Conservation (phyloP, 2,329 filamentous ascomycete species). For the Cladophialophora yegresii region DNA sequence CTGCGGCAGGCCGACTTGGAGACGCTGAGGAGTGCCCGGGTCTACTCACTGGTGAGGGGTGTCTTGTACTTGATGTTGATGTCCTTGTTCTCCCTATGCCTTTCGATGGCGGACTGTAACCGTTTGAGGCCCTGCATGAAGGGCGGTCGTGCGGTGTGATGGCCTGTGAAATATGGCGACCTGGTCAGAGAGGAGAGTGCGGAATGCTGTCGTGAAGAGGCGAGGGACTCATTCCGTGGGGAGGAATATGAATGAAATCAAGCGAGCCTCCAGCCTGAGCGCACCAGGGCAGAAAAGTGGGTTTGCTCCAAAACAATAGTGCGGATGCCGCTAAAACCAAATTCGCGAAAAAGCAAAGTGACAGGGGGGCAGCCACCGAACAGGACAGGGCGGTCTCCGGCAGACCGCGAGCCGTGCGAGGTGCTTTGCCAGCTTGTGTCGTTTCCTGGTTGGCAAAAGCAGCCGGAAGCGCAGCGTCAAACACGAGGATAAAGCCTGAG, state of each 20-base stretch:
- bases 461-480: conserved; percentile 2
- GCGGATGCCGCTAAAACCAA: conserved; percentile 8
- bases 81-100: conserved; percentile 37
- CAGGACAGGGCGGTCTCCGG: conserved; percentile 20
- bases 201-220: conserved; percentile 32
- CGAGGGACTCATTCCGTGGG: conserved; percentile 33
- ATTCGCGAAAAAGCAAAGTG: background rate
- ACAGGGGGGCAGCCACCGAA: conserved; percentile 4
- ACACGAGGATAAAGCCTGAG: conserved; percentile 6
- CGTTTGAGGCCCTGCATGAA: conserved; percentile 37
- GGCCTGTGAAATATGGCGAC: conserved; percentile 22
- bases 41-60: conserved; percentile 35
- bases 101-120: conserved; percentile 35
- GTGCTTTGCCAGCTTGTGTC: background rate
- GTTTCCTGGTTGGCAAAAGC: background rate
- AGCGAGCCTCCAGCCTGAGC: conserved; percentile 1
- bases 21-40: conserved; percentile 7
- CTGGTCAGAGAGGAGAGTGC: conserved; percentile 32
- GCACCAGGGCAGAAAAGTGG: conserved; percentile 13
- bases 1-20: conserved; percentile 4
- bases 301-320: conserved; percentile 16
- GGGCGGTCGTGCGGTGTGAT: conserved; percentile 28
- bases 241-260: conserved; percentile 30
- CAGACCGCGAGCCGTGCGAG: conserved; percentile 11
- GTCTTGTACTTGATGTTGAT: conserved; percentile 39